These are phyloP conservation scores for Didymosphaeria variabile DNA, from an alignment of 2,329 filamentous ascomycete species.

Conservation along the genomic window DNA sequence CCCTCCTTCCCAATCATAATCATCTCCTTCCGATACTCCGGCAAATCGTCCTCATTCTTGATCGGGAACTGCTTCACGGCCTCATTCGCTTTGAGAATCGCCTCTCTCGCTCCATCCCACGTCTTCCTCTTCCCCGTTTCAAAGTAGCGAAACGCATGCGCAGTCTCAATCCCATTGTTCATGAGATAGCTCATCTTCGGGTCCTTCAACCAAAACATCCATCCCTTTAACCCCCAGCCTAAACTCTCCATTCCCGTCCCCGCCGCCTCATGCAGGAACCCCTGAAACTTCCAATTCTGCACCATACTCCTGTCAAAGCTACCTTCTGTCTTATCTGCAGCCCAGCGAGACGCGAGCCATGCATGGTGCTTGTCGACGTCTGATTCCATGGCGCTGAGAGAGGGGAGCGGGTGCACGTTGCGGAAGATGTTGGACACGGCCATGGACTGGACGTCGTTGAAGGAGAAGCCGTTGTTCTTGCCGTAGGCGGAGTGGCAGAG, in stretches of 20 bases:
- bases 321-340: conserved; percentile 16
- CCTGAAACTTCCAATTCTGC: conserved; percentile 30
- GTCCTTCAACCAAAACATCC: conserved; percentile 49
- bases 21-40: conserved; percentile 1
- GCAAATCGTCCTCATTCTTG: conserved; percentile 13
- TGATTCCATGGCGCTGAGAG: conserved; percentile 15
- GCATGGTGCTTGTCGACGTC: conserved; percentile 21
- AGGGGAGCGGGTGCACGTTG: conserved; percentile 20
- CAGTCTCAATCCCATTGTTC: conserved; percentile 44
- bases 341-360: conserved; percentile 24
- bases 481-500: conserved; percentile 27
- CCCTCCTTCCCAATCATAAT: not conserved
- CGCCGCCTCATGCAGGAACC: conserved; percentile 45
- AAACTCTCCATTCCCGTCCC: conserved; percentile 45
- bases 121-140: conserved; percentile 42
- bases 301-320: conserved; percentile 31
- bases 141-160: conserved; percentile 48
- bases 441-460: conserved; percentile 29
- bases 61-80: conserved; percentile 23
- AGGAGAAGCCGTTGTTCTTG: conserved; percentile 30
- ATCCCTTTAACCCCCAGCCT: conserved; percentile 42
- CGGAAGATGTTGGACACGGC: conserved; percentile 27
- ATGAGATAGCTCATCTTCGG: conserved; percentile 42
- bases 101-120: conserved; percentile 26
- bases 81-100: conserved; percentile 25